Evolutionary conservation across 225 moss, liverwort and hornwort species (phyloP).

Genomic region (Sphagnum contortum): DNA sequence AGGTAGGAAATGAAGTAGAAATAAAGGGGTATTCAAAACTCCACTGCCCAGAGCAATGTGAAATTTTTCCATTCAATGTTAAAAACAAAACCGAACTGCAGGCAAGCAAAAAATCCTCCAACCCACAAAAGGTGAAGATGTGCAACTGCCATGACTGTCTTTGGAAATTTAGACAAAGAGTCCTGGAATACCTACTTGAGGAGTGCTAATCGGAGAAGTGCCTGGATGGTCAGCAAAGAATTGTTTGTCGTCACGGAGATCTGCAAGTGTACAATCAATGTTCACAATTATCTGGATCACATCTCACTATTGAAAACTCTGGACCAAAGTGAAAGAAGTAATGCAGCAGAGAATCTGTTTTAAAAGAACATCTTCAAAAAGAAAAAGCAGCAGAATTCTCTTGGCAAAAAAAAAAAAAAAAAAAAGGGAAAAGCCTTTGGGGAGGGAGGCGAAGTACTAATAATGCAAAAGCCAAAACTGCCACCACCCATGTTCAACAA

Average conservation of each 20-base stretch:
- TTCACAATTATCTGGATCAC: not conserved
- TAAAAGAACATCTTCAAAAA: no score
- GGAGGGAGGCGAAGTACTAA: no score
- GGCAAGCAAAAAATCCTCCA: not conserved
- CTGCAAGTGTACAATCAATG: slow-evolving; percentile 16
- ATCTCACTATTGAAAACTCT: slow-evolving; percentile 4
- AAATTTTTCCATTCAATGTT: not conserved
- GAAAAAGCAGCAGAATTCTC: no score
- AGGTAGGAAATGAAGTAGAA: no score
- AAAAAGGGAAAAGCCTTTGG: not conserved
- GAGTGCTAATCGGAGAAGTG: slow-evolving; percentile 83
- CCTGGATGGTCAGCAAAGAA: slow-evolving; percentile 95
- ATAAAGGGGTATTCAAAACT: no score
- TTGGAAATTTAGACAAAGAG: not conserved
- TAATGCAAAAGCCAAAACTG: no score
- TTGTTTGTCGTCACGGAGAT: slow-evolving; percentile 99
- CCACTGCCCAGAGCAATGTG: not conserved
- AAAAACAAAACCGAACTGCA: not conserved
- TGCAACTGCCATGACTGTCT: slow-evolving; percentile 5
- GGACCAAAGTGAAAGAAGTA: not conserved
- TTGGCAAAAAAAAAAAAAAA: not conserved
- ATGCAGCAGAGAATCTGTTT: no score
- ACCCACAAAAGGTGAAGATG: slow-evolving; percentile 11
- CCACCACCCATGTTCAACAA: no score
- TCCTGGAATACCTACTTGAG: slow-evolving; percentile 45